phyloP scores from a whole-genome alignment of 1,284 basidiomycete species.

The Cerrena zonata region DNA sequence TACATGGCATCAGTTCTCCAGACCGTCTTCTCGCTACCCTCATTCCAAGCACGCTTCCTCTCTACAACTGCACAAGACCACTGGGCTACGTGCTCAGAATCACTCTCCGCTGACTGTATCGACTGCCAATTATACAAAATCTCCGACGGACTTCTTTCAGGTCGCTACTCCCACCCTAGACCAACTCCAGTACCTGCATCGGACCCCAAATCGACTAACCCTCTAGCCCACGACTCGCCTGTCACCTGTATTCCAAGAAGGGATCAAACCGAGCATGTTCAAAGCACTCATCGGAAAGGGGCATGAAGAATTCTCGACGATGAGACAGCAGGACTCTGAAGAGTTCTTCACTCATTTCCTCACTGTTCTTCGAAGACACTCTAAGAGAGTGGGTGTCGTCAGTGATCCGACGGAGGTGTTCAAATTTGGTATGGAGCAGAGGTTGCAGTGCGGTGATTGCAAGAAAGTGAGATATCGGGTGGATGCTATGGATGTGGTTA shows the following conservation, averaged over 20 bases:
- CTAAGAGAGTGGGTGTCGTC: constrained; percentile 42
- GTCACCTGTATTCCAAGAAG: constrained; percentile 75
- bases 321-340: constrained; percentile 95
- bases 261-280: constrained; percentile 80
- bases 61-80: constrained; percentile 48
- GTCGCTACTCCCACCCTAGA: constrained; percentile 78
- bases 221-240: constrained; percentile 36
- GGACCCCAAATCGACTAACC: constrained; percentile 25
- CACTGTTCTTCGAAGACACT: constrained; percentile 61
- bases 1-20: constrained; percentile 96
- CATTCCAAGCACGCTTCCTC: constrained; percentile 75
- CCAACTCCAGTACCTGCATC: constrained; percentile 13
- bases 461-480: constrained; percentile 83
- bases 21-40: constrained; percentile 74
- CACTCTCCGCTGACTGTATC: constrained; percentile 78
- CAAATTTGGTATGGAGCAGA: constrained; percentile 79
- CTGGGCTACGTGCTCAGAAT: constrained; percentile 58
- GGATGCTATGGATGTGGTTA: constrained; percentile 74
- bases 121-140: constrained; percentile 95
- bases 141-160: constrained; percentile 87
- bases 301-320: constrained; percentile 92
- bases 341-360: constrained; percentile 88
- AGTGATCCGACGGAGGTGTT: constrained; percentile 67
- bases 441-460: constrained; percentile 80
- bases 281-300: constrained; percentile 88